Conservation (phyloP, 2,329 filamentous ascomycete genomes). For the Bipolaris oryzae region DNA sequence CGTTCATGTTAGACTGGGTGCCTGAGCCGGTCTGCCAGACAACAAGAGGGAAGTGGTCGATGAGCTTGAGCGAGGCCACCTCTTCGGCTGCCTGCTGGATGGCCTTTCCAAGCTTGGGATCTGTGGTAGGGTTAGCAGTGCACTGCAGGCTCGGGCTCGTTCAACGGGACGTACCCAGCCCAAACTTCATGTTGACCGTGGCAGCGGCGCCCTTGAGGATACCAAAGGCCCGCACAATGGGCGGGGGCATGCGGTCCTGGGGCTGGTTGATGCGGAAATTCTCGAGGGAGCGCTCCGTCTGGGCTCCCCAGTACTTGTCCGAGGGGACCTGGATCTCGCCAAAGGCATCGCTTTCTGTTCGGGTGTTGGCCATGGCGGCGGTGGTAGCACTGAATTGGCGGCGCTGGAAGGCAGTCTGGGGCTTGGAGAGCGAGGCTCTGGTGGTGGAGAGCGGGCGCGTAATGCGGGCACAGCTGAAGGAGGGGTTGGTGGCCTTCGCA, state of each 20-base stretch:
- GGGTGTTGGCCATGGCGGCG: slow-evolving; percentile 57
- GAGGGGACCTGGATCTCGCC: slow-evolving; percentile 90
- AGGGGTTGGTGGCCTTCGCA: slow-evolving; percentile 43
- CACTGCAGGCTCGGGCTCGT: neutral
- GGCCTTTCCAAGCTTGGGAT: slow-evolving; percentile 86
- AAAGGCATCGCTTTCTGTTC: slow-evolving; percentile 96
- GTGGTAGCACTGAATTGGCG: slow-evolving; percentile 43
- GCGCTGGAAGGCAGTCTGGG: slow-evolving; percentile 25
- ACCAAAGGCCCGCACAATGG: slow-evolving; percentile 90
- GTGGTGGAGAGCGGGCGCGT: slow-evolving; percentile 38
- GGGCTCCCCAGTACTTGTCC: slow-evolving; percentile 98
- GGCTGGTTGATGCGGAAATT: slow-evolving; percentile 99
- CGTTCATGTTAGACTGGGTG: slow-evolving; percentile 99
- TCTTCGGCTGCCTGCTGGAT: slow-evolving; percentile 94
- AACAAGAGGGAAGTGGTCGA: slow-evolving; percentile 97
- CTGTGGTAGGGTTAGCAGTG: slow-evolving; percentile 53
- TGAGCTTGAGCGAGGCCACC: slow-evolving; percentile 89
- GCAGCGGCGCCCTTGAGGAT: slow-evolving; percentile 97
- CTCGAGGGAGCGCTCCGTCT: slow-evolving; percentile 92
- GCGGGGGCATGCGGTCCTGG: slow-evolving; percentile 95
- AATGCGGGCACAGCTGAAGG: slow-evolving; percentile 30
- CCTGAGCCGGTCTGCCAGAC: slow-evolving; percentile 99
- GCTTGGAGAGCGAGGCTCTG: slow-evolving; percentile 27
- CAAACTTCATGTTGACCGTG: slow-evolving; percentile 92
- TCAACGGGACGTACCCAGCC: slow-evolving; percentile 68